These are phyloP conservation scores for Ambrosia trifida DNA, from an alignment of 129 eudicot genomes.

Conservation along the genomic window DNA sequence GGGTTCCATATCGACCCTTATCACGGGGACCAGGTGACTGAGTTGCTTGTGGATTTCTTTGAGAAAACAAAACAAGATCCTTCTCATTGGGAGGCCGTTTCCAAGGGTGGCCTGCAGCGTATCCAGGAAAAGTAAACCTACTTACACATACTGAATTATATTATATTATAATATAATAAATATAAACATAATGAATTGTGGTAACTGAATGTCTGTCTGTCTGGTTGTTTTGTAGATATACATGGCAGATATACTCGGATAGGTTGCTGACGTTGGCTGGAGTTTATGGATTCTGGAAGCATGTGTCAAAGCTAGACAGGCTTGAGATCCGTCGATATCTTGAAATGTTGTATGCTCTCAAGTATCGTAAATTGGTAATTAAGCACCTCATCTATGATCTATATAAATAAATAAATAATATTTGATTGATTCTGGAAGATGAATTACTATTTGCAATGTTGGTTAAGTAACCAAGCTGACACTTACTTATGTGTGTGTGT, in stretches of 20 bases:
- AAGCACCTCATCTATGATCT: neutral
- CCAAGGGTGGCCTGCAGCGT: constrained; percentile 43
- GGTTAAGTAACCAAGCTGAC: no score
- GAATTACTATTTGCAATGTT: no score
- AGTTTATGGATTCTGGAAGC: constrained; percentile 52
- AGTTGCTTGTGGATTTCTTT: constrained; percentile 41
- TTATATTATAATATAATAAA: no score
- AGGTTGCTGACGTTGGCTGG: constrained; percentile 47
- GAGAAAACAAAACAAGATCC: constrained; percentile 41
- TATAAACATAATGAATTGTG: no score
- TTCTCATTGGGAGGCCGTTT: constrained; percentile 43
- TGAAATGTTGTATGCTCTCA: constrained; percentile 47
- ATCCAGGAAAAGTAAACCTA: constrained; percentile 44
- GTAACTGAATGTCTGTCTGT: neutral
- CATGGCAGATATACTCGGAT: constrained; percentile 53
- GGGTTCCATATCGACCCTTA: constrained; percentile 51
- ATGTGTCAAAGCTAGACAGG: constrained; percentile 42
- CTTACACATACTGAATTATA: no score
- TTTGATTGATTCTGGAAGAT: no score
- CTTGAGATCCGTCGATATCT: constrained; percentile 48
- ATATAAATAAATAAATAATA: neutral
- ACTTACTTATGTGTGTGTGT: neutral
- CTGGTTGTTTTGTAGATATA: constrained; percentile 30
- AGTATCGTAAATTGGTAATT: constrained; percentile 42
- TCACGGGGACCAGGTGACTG: constrained; percentile 43